These are phyloP conservation scores for Aspergillus felis DNA, from an alignment of 2,329 filamentous ascomycete genomes.

Conservation along the genomic window DNA sequence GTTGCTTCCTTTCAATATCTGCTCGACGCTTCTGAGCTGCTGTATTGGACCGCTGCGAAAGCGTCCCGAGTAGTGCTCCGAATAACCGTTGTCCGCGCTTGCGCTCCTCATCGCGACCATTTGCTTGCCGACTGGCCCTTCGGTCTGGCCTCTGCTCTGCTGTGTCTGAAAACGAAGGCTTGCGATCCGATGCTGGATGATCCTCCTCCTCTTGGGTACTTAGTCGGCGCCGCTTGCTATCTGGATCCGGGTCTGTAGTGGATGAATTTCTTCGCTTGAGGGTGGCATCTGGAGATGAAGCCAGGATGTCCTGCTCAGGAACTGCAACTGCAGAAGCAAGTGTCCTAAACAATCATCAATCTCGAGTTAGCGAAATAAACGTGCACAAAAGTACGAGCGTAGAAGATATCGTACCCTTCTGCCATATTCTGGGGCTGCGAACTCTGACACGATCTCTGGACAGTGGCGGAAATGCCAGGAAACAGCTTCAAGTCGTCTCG, in stretches of 20 bases:
- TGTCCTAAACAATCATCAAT: constrained; percentile 13
- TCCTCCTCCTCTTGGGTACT: constrained; percentile 30
- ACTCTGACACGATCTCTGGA: background rate
- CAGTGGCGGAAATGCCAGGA: background rate
- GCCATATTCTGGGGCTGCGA: constrained; percentile 12
- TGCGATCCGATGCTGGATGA: constrained; percentile 18
- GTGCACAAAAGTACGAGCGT: background rate
- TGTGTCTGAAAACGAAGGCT: constrained; percentile 21
- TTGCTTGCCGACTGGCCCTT: constrained; percentile 21
- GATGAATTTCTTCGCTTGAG: constrained; percentile 55
- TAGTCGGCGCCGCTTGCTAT: constrained; percentile 51
- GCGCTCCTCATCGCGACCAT: constrained; percentile 66
- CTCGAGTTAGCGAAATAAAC: constrained; percentile 1
- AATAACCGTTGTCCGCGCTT: constrained; percentile 83
- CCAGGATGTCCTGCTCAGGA: constrained; percentile 39
- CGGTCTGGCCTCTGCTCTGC: constrained; percentile 14
- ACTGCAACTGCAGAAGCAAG: constrained; percentile 54
- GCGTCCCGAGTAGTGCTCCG: constrained; percentile 71
- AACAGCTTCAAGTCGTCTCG: background rate
- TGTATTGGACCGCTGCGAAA: constrained; percentile 67
- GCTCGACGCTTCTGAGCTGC: constrained; percentile 64
- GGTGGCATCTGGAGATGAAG: constrained; percentile 29
- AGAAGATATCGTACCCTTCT: constrained; percentile 19
- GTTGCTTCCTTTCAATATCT: constrained; percentile 79
- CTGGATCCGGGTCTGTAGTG: constrained; percentile 42